Evolutionary conservation across 2,329 filamentous ascomycete genomes (phyloP), one percentile per base, ranked within the genome.

Genomic region (Ceratocystis eucalypticola): DNA sequence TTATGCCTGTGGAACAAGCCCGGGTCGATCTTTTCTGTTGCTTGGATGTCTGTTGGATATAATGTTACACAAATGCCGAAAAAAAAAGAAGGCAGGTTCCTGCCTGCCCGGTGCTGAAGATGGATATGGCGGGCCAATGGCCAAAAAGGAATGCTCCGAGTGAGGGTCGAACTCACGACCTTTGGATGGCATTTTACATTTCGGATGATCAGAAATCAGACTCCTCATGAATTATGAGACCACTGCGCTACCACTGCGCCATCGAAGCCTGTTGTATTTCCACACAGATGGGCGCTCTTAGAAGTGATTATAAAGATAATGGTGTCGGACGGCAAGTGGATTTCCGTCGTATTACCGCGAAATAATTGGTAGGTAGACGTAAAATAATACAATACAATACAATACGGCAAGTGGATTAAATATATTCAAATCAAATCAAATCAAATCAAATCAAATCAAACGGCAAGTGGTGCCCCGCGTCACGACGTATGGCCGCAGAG

Each of bases 111-210:
- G 30, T 66, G 68, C 66, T 65, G 63, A 66, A 66, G 65, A 64
- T 64, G 67, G 53, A 66, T 69, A 69, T 69, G 61, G 65, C 61
- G 30, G 6, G 1, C 6, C 1, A 7, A 67, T 64, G 50, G 59
- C 6, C 8, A 65, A 53, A 68, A 67, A 37, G 15, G 5, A 5
- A 15, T 69, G 68, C 65, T 67, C 68, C 66, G 64, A 67, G 66
- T 68, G 66, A 69, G 68, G 68, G 66, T 69, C 68, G 68, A 69
- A 69, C 68, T 68, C 68, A 68, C 66, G 68, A 69, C 66, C 68
- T 69, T 69, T 67, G 66, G 68, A 69, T 69, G 61, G 66, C 62
- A 67, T 64, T 61, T 64, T 66, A 64, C 62, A 67, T 55, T 68
- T 66, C 17, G 63, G 57, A 44, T 53, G 41, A 59, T 61, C 7